phyloP scores from a whole-genome alignment of 306 rosid species.

The Astragalus membranaceus region DNA sequence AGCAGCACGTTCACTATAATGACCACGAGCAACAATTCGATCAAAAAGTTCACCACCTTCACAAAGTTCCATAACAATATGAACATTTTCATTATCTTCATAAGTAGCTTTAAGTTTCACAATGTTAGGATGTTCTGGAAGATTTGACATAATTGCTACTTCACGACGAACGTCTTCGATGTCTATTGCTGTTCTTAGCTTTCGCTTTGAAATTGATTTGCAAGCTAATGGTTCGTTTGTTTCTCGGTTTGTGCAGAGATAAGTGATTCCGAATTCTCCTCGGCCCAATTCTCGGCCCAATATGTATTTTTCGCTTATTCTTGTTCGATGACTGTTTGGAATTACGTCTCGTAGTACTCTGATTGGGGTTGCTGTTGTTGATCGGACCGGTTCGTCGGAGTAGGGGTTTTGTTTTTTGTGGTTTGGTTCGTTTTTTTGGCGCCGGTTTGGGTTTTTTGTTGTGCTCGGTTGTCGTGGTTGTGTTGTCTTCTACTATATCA shows the following conservation, averaged over 20 bases:
- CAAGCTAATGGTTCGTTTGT: constrained; percentile 70
- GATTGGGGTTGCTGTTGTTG: constrained; percentile 66
- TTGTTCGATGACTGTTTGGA: constrained; percentile 61
- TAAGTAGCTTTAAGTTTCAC: constrained; percentile 60
- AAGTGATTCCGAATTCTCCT: constrained; percentile 86
- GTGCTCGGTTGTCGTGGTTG: neutral
- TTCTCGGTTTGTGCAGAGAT: constrained; percentile 72
- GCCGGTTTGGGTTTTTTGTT: neutral
- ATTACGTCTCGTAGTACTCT: constrained; percentile 72
- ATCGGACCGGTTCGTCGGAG: constrained; percentile 26
- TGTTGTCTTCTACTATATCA: constrained; percentile 33
- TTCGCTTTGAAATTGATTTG: constrained; percentile 81
- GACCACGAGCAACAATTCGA: constrained; percentile 61
- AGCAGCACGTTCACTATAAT: constrained; percentile 69
- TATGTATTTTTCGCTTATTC: constrained; percentile 76
- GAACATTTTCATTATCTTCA: constrained; percentile 69
- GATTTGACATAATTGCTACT: constrained; percentile 63
- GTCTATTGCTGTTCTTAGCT: constrained; percentile 71
- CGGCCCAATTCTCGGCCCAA: constrained; percentile 82
- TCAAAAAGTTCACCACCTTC: constrained; percentile 73
- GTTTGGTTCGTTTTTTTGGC: constrained; percentile 26
- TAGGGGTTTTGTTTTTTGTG: constrained; percentile 33
- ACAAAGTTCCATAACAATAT: constrained; percentile 75
- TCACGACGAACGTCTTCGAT: constrained; percentile 68
- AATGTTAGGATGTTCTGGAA: constrained; percentile 69